Evolutionary conservation across 164 flowering plant species (phyloP).

Genomic region (Nymphaea colorata): DNA sequence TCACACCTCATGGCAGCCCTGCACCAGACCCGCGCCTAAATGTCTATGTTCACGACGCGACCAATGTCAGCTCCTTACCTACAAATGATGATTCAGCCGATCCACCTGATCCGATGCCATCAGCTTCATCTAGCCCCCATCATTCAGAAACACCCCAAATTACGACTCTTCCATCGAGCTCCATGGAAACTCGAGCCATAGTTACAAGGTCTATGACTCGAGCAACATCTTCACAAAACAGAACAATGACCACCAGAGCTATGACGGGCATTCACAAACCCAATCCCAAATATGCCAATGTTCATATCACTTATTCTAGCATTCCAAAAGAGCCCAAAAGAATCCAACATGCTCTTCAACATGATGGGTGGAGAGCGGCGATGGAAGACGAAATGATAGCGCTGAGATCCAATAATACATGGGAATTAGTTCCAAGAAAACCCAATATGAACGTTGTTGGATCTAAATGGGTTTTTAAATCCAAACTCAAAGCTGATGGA

Average conservation of each 20-base stretch:
- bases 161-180: no score
- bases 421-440: background rate
- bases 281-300: background rate
- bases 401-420: background rate
- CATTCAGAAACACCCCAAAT: background rate
- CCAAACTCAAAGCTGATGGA: background rate
- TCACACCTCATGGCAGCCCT: background rate
- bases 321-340: background rate
- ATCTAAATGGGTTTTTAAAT: slow-evolving; percentile 1
- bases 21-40: no score
- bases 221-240: background rate
- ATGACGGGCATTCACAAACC: background rate
- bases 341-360: background rate
- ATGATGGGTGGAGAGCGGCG: background rate
- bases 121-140: no score
- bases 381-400: slow-evolving; percentile 1
- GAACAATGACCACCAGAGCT: background rate
- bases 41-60: no score
- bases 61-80: no score
- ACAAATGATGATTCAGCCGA: no score
- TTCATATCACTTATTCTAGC: background rate
- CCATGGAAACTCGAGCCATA: no score
- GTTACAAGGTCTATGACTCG: background rate
- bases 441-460: background rate
- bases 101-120: no score